Evolutionary conservation across 108 stramenopile genomes (phyloP).

Genomic region (Cyclotella atomus): DNA sequence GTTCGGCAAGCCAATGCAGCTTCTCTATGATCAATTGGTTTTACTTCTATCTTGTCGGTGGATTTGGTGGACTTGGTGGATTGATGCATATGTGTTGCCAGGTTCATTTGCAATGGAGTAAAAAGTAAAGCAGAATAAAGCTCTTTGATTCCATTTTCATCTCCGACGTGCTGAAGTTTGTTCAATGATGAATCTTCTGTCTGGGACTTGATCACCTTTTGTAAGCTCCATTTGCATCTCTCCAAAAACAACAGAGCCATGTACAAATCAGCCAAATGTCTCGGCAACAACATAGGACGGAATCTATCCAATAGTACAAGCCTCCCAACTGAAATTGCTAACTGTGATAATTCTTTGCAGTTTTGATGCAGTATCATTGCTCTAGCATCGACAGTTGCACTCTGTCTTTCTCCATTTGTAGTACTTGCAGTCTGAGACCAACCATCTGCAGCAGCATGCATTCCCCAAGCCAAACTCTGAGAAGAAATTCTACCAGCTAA

Average conservation of each 20-base stretch:
- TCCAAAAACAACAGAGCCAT: constrained; percentile 66
- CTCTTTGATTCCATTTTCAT: neutral
- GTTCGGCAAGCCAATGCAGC: constrained; percentile 47
- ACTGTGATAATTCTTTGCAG: constrained; percentile 34
- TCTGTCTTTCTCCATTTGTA: neutral
- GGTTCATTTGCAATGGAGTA: constrained; percentile 13
- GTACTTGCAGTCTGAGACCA: neutral
- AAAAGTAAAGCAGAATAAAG: constrained; percentile 29
- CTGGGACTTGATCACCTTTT: constrained; percentile 6
- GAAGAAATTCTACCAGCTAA: constrained; percentile 74
- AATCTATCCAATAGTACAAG: constrained; percentile 85
- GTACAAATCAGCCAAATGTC: constrained; percentile 82
- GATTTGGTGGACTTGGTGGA: constrained; percentile 2
- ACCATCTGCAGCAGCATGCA: constrained; percentile 10
- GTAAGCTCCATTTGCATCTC: constrained; percentile 32
- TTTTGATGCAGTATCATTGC: constrained; percentile 10
- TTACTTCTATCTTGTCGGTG: neutral
- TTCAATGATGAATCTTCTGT: too few relatives aligned
- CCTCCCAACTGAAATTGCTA: constrained; percentile 31
- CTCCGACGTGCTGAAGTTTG: too few relatives aligned
- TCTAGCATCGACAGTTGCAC: neutral
- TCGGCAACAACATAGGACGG: constrained; percentile 84
- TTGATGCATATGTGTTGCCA: constrained; percentile 7
- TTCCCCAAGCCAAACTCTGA: constrained; percentile 54
- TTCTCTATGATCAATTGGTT: constrained; percentile 33